These are phyloP conservation scores for Pleurotus eryngii DNA, from an alignment of 768 basidiomycete species.

Conservation along the genomic window DNA sequence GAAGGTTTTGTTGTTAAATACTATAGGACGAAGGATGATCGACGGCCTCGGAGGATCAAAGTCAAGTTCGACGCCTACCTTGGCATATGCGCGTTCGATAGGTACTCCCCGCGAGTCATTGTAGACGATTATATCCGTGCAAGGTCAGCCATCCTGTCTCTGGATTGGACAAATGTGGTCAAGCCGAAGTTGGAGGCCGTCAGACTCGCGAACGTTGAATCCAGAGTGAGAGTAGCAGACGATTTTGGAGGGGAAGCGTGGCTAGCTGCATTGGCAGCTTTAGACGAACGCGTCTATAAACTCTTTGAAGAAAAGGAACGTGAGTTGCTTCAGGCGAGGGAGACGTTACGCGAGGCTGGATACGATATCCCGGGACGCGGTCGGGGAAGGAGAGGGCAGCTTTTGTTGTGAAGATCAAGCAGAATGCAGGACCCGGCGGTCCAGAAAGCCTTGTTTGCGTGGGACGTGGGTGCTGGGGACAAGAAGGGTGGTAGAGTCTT, in stretches of 20 bases:
- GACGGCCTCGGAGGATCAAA: conserved; percentile 10
- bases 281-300: conserved; percentile 3
- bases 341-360: background rate
- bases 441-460: conserved; percentile 5
- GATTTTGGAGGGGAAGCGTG: conserved; percentile 12
- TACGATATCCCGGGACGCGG: background rate
- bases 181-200: background rate
- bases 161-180: conserved; percentile 3
- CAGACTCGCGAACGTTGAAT: background rate
- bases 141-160: conserved; percentile 1
- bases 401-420: conserved; percentile 7
- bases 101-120: conserved; percentile 1
- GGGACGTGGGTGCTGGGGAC: conserved; percentile 5
- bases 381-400: background rate
- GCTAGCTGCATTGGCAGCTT: background rate
- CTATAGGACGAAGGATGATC: background rate
- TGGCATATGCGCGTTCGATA: conserved; percentile 1
- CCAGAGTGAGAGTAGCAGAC: background rate
- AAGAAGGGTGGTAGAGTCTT: conserved; percentile 1
- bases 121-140: conserved; percentile 2
- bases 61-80: conserved; percentile 13
- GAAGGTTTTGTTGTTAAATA: conserved; percentile 13
- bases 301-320: conserved; percentile 8
- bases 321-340: background rate
- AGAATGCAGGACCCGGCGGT: background rate